Base-by-base conservation (phyloP, 2,329 filamentous ascomycete species). In the Sclerotinia spermophila region DNA sequence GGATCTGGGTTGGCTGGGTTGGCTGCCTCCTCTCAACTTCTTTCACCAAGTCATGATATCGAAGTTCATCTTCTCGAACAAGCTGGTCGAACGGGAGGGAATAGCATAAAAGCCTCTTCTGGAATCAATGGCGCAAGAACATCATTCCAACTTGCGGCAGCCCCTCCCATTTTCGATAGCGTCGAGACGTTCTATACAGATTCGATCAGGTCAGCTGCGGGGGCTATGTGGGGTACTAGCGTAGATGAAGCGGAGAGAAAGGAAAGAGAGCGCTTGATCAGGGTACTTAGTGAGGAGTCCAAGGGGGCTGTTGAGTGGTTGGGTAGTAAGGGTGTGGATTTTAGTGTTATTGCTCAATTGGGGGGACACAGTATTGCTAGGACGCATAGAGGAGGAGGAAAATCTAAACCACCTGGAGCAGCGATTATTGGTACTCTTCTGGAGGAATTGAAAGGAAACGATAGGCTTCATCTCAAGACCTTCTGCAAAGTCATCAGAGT, bases 41-140 rank as follows among this genome's bases (percentile, higher is more conserved):
- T 90, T 6, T 79, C 82, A 5, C 82, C 84, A 19, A 83, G 84
- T 53, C 33, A 8, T 15, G 33, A 40, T 53, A 82, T 86, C 2
- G 79, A 82, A 0, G 88, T 91, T 0, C 81, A 82, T 44, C 82
- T 91, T 65, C 82, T 91, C 19, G 89, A 91, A 71, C 85, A 87
- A 30, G 83, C 84, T 0, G 76, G 83, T 3, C 89, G 88, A 75
- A 86, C 88, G 0, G 88, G 88, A 48, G 87, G 88, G 2, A 90
- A 90, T 75, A 87, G 84, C 75, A 89, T 90, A 79, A 90, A 90
- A 79, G 88, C 88, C 0, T 90, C 88, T 0, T 90, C 87, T 0
- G 88, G 88, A 0, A 90, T 90, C 78, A 90, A 89, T 73, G 88
- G 87, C 10, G 87, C 87, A 0, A 83, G 83, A 0, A 90, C 88